Percentiles rank a stretch among this genome's conserved stretches.
phyloP scores from a whole-genome alignment of 2,329 filamentous ascomycete genomes.

The Fusarium nodosum region DNA sequence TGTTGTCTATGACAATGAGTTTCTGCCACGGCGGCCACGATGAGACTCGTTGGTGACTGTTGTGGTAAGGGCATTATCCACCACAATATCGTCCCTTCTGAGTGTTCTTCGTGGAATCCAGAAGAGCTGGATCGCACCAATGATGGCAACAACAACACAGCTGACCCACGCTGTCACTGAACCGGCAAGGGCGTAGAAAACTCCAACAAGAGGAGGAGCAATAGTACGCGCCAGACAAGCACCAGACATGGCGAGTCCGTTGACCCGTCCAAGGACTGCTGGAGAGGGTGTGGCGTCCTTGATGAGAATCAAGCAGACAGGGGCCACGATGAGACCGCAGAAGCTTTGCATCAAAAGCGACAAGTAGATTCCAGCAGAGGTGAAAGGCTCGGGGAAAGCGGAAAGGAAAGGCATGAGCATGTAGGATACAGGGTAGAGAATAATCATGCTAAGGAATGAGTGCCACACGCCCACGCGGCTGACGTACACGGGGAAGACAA shows the following conservation, averaged over 20 bases:
- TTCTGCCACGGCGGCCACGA: constrained; percentile 28
- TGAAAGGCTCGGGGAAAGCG: constrained; percentile 64
- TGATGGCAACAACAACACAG: constrained; percentile 49
- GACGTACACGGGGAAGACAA: constrained; percentile 76
- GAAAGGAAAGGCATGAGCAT: constrained; percentile 77
- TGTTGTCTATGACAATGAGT: constrained; percentile 21
- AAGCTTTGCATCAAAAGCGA: constrained; percentile 75
- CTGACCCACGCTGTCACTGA: constrained; percentile 60
- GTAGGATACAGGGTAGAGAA: constrained; percentile 76
- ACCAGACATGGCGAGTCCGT: constrained; percentile 78
- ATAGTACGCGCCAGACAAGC: constrained; percentile 79
- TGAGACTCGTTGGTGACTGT: constrained; percentile 35
- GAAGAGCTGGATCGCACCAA: constrained; percentile 41
- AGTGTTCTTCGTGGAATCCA: constrained; percentile 40
- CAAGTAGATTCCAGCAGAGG: constrained; percentile 74
- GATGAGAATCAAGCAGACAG: constrained; percentile 77
- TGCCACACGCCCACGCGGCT: constrained; percentile 75
- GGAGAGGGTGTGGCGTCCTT: constrained; percentile 77
- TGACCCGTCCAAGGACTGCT: constrained; percentile 76
- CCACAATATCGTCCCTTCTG: constrained; percentile 25
- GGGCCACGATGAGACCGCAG: constrained; percentile 76
- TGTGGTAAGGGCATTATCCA: constrained; percentile 40
- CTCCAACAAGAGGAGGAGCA: constrained; percentile 76
- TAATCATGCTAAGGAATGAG: constrained; percentile 73
- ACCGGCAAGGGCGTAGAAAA: constrained; percentile 73